Evolutionary conservation across 2,329 filamentous ascomycete species (phyloP).

Genomic region (Aspergillus amoenus): DNA sequence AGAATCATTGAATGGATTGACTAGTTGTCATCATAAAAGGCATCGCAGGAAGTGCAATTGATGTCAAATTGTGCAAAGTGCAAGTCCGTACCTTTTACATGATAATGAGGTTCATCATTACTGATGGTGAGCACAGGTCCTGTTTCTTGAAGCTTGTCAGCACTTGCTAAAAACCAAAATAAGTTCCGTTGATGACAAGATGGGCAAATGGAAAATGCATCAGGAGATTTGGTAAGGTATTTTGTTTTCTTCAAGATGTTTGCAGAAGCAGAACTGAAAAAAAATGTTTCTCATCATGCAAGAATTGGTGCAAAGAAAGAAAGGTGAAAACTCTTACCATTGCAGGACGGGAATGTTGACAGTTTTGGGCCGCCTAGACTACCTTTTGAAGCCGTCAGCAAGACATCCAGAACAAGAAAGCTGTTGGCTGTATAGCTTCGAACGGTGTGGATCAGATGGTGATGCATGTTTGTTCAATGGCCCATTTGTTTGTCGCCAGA

Average conservation of each 20-base stretch:
- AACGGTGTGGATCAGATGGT: conserved; percentile 52
- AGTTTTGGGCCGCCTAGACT: not conserved
- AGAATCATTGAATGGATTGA: conserved; percentile 63
- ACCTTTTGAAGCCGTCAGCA: conserved; percentile 12
- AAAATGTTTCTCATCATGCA: conserved; percentile 50
- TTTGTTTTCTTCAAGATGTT: conserved; percentile 57
- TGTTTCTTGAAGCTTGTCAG: conserved; percentile 19
- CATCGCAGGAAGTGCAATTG: conserved; percentile 9
- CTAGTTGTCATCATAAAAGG: conserved; percentile 58
- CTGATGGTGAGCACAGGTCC: not conserved
- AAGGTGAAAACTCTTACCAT: conserved; percentile 6
- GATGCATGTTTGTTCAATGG: conserved; percentile 61
- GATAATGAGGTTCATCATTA: not conserved
- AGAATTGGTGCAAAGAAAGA: conserved; percentile 13
- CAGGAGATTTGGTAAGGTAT: conserved; percentile 59
- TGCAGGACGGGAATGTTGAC: not conserved
- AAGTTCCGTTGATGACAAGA: conserved; percentile 11
- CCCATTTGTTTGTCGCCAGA: conserved; percentile 56
- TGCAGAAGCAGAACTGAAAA: conserved; percentile 66
- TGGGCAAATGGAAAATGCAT: conserved; percentile 25
- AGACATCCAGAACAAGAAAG: conserved; percentile 1
- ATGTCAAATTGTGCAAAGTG: conserved; percentile 16
- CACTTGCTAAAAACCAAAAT: conserved; percentile 5
- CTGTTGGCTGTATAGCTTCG: conserved; percentile 5
- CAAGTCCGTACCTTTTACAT: conserved; percentile 25